Base-by-base conservation (phyloP, 75 land plant species). In the Larix kaempferi region DNA sequence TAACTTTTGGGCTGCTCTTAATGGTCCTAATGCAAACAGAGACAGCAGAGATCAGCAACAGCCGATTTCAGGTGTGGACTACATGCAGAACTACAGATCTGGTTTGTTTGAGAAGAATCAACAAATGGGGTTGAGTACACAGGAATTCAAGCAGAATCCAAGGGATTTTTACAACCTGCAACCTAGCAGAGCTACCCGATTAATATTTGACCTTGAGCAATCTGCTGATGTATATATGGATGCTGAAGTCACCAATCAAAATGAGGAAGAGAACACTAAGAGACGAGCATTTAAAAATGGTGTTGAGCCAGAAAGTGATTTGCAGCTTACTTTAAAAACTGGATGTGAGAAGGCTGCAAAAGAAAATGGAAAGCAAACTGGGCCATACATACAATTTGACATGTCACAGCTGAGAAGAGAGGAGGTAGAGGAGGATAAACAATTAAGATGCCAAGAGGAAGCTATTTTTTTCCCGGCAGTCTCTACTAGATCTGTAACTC, bases 201-300 rank as follows among this genome's bases (percentile, higher is more conserved):
- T 75, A 76, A 82, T 75, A 61, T 78, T 88, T 80, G 89, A 90
- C 76, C 89, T 92, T 78, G 89, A 86, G 66, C 86, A 88, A 82
- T 84, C 90, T 27, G 89, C 87, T 35, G 90, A 90, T 76, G 88
- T 78, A 21, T 86, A 86, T 75, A 71, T 90, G 60, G 86, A 86
- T 23, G 82, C 52, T 78, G 89, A 90, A 82, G 86, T 79, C 26
- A 77, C 14, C 26, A 86, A 84, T 29, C 37, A 41, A 55, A 33
- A n/a, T 21, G 74, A 49, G 13, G 72, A 79, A 60, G 67, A 14
- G 57, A 74, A 71, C 19, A 56, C 29, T 74, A 44, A 37, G 23
- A 75, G 35, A 27, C 19, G 73, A 49, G 59, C 59, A 21, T 21
- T 17, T 55, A 56, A 22, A 74, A 56, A 74, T 26, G 33, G 0